phyloP scores from a whole-genome alignment of 1,284 basidiomycete genomes.

The Puccinia triticina region DNA sequence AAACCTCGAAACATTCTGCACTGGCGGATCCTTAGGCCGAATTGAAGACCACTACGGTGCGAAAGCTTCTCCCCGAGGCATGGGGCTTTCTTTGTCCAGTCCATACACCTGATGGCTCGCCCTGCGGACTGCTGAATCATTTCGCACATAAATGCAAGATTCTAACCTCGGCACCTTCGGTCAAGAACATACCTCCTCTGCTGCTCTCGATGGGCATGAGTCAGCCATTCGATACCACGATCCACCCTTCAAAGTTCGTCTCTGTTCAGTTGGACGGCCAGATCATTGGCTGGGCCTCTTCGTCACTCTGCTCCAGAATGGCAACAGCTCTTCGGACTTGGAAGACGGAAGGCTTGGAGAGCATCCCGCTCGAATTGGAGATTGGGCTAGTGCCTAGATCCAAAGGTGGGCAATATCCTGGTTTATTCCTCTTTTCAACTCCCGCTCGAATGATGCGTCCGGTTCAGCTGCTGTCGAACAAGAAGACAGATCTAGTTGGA shows the following conservation, averaged over 20 bases:
- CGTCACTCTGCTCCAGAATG: slow-evolving; percentile 74
- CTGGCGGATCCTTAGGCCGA: slow-evolving; percentile 67
- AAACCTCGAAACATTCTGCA: background rate
- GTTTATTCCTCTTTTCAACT: slow-evolving; percentile 88
- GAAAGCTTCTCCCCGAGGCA: slow-evolving; percentile 94
- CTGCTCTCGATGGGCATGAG: slow-evolving; percentile 93
- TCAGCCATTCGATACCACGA: slow-evolving; percentile 73
- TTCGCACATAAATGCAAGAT: slow-evolving; percentile 92
- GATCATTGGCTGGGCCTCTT: slow-evolving; percentile 92
- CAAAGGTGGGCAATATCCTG: slow-evolving; percentile 94
- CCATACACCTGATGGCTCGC: slow-evolving; percentile 96
- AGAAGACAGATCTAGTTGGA: slow-evolving; percentile 84
- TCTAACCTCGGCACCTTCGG: slow-evolving; percentile 69
- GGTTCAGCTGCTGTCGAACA: slow-evolving; percentile 86
- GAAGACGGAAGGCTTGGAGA: slow-evolving; percentile 86
- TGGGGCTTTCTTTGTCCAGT: slow-evolving; percentile 99
- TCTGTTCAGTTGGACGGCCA: slow-evolving; percentile 92
- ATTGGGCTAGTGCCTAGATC: slow-evolving; percentile 88
- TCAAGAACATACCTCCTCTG: slow-evolving; percentile 77
- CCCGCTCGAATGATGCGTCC: slow-evolving; percentile 96
- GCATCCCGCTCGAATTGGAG: slow-evolving; percentile 90
- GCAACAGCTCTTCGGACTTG: slow-evolving; percentile 83
- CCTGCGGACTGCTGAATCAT: slow-evolving; percentile 97
- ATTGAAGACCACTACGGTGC: slow-evolving; percentile 95
- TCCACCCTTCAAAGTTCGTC: slow-evolving; percentile 79